Base-by-base conservation (phyloP, 495 filamentous ascomycete genomes). In the Aspergillus sclerotioniger region DNA sequence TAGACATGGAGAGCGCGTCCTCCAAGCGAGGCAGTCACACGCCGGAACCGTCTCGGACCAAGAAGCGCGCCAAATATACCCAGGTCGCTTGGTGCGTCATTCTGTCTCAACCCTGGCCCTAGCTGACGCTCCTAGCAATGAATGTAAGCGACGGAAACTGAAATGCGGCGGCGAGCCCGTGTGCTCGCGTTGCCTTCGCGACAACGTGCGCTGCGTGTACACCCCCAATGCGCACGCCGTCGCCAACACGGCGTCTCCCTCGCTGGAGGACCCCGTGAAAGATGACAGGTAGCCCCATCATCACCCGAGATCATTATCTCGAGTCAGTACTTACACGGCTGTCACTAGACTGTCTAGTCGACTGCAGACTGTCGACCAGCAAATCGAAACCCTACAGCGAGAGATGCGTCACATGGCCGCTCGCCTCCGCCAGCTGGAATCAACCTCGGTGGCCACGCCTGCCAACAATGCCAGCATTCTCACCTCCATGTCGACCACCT, bases 141-240 rank as follows among this genome's bases (percentile, higher is more conserved):
- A 96, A 67, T 96, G 91, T 75, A 95, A 95, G 63, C 80, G 90
- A 20, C 86, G 91, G 45, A 96, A 96, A 73, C 88, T 96, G 70
- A 95, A 94, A 68, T 96, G 91, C 71, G 92, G 91, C 67, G 91
- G 91, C 50, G 83, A 91, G 57, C 79, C 74, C 1, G 85, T 87
- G 1, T 96, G 91, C 64, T 82, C 86, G 52, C 82, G 91, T 59
- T 96, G 91, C 70, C 84, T 84, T 56, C 89, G 68, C 8, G 64
- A 75, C 25, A 54, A 90, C 58, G 80, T 91, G 54, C 80, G 79
- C 21, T 85, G 93, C 56, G 78, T 88, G 64, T 96, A 92, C 66
- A 55, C 73, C 10, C 51, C 62, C 0, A 62, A 39, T 33, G 58
- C 56, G 7, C 53, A 60, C 17, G 50, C 51, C 7, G 10, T 16